These are phyloP conservation scores for Opeltia flavorubescens DNA, from an alignment of 495 filamentous ascomycete genomes.

Conservation along the genomic window DNA sequence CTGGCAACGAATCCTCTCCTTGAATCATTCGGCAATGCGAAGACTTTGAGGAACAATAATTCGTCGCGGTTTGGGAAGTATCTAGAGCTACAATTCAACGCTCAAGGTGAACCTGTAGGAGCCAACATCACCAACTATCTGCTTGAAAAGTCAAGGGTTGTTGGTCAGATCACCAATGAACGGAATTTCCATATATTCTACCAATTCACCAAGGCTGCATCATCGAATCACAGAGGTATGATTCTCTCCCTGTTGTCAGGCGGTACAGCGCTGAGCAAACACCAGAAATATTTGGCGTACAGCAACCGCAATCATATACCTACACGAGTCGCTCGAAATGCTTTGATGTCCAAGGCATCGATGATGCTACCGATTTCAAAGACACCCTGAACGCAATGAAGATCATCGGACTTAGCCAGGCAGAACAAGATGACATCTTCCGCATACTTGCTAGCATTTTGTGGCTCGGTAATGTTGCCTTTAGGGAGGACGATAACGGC, in stretches of 20 bases:
- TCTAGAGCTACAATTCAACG: conserved; percentile 92
- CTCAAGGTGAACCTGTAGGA: conserved; percentile 82
- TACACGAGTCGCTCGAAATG: conserved; percentile 94
- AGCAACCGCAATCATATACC: conserved; percentile 83
- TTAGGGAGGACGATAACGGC: conserved; percentile 74
- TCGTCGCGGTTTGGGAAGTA: conserved; percentile 98
- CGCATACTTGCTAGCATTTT: conserved; percentile 86
- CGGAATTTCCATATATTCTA: conserved; percentile 99
- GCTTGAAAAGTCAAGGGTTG: conserved; percentile 88
- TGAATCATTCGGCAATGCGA: conserved; percentile 97
- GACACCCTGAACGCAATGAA: conserved; percentile 92
- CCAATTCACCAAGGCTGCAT: conserved; percentile 91
- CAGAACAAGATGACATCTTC: conserved; percentile 93
- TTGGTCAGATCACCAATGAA: conserved; percentile 90
- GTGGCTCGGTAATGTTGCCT: conserved; percentile 90
- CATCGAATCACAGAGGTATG: conserved; percentile 62
- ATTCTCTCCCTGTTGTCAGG: background rate
- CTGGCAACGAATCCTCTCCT: conserved; percentile 93
- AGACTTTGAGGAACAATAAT: conserved; percentile 97
- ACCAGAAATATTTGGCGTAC: conserved; percentile 63
- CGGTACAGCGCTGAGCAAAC: background rate
- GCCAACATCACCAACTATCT: conserved; percentile 98
- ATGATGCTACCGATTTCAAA: conserved; percentile 79
- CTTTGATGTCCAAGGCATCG: conserved; percentile 81
- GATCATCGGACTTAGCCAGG: conserved; percentile 75